Evolutionary conservation across 2,329 filamentous ascomycete genomes (phyloP).

Genomic region (Sclerotinia subarctica): DNA sequence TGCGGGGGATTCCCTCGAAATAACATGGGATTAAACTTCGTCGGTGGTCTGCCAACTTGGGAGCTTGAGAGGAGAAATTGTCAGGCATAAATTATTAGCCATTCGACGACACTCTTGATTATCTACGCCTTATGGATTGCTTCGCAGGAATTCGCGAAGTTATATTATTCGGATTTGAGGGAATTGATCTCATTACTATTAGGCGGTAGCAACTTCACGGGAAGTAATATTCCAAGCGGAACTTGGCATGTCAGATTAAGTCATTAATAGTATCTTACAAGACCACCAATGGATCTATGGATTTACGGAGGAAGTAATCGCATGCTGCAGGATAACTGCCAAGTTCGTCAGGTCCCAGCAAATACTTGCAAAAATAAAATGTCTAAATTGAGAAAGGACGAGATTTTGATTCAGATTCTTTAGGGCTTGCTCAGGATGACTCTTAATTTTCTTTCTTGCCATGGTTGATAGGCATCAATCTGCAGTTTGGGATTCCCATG

Average conservation of each 20-base stretch:
- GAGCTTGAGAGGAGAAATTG: not conserved
- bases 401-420: not conserved
- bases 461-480: not conserved
- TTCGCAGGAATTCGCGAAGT: not conserved
- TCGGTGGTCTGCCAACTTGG: not conserved
- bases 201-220: not conserved
- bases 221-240: not conserved
- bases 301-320: not conserved
- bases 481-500: not conserved
- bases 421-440: no score
- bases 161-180: not conserved
- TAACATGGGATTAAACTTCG: not conserved
- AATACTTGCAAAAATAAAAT: not conserved
- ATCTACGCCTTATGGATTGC: not conserved
- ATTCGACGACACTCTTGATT: not conserved
- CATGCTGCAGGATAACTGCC: no score
- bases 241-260: slow-evolving; percentile 1
- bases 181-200: not conserved
- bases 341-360: not conserved
- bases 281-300: not conserved
- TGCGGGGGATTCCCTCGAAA: not conserved
- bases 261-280: not conserved
- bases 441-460: not conserved
- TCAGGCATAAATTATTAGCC: not conserved
- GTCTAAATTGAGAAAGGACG: not conserved